Base-by-base conservation (phyloP, 108 stramenopile species). In the Pseudonitzschia multiseries region DNA sequence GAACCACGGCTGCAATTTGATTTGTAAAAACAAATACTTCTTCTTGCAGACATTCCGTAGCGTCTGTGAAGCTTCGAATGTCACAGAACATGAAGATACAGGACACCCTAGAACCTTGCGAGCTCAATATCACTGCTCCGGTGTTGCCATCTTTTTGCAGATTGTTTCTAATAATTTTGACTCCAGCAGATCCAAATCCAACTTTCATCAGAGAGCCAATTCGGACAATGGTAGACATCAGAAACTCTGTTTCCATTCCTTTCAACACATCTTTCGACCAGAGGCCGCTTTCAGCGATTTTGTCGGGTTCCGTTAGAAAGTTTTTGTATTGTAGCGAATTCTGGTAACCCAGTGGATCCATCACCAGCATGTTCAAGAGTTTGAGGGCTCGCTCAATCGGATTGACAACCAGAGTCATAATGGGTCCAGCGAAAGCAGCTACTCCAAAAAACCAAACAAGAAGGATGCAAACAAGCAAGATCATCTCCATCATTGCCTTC, bases 21-120 rank as follows among this genome's bases (percentile, higher is more conserved):
- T 98, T 98, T 17, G 96, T 96, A 81, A 97, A 98, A 0, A 95
- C 87, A 81, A 98, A 97, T 6, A 98, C 96, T 66, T 97, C 95
- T 76, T 98, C 97, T 78, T 95, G 94, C 29, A 97, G 77, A 57
- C 87, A 90, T 73, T 97, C 97, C 4, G 97, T 97, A 27, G 93
- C 92, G 82, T 97, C 96, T 15, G 96, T 98, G 75, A 97, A 98
- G 60, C 89, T 87, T 59, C 97, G 84, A 68, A 98, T 95, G 75
- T 98, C 97, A 74, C 96, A 98, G 64, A 98, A 98, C 36, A 95
- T 77, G 72, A 97, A 98, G 51, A 98, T 91, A 50, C 96, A 93
- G 13, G 88, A 81, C 10, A 96, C 92, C 29, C 77, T 91, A 21
- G 83, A 74, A 70, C 96, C 96, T 29, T 89, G 77, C 13, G 78